These are phyloP conservation scores for Blumeriella jaapii DNA, from an alignment of 2,329 filamentous ascomycete species.

Conservation along the genomic window DNA sequence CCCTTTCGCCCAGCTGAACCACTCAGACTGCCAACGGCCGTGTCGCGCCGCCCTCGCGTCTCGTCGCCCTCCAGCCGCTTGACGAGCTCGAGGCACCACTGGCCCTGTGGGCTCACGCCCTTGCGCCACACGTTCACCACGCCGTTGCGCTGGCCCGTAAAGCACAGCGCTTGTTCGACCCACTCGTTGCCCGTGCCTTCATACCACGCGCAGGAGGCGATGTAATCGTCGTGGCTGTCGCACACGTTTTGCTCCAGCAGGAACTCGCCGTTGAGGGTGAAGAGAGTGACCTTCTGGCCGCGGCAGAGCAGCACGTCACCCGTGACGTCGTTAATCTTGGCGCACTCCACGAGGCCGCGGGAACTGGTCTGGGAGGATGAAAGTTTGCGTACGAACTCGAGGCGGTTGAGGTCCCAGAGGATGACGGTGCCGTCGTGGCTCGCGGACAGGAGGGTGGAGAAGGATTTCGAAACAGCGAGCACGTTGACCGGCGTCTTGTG, in stretches of 20 bases:
- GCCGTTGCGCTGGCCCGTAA: constrained; percentile 78
- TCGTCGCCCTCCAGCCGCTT: constrained; percentile 68
- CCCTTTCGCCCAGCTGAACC: constrained; percentile 3
- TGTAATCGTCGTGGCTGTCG: constrained; percentile 57
- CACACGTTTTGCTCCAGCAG: constrained; percentile 77
- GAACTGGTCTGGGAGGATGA: constrained; percentile 38
- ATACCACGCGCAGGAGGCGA: constrained; percentile 82
- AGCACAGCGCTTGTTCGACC: constrained; percentile 74
- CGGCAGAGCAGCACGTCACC: constrained; percentile 83
- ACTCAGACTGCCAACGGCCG: constrained; percentile 14
- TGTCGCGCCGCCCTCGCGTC: constrained; percentile 43
- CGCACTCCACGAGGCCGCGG: constrained; percentile 51
- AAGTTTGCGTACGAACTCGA: constrained; percentile 72
- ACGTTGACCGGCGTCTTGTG: constrained; percentile 75
- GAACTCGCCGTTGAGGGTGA: constrained; percentile 76
- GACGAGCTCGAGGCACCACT: constrained; percentile 59
- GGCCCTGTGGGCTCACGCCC: constrained; percentile 29
- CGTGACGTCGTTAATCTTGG: constrained; percentile 78
- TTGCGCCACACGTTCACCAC: constrained; percentile 69
- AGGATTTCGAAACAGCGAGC: constrained; percentile 76
- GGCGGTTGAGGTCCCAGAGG: constrained; percentile 87
- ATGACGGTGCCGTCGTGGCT: constrained; percentile 73
- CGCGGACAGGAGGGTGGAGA: constrained; percentile 77
- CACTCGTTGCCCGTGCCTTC: constrained; percentile 89
- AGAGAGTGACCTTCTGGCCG: constrained; percentile 63